Evolutionary conservation across 345 rosid species (phyloP), one percentile per base, ranked within the genome.

Genomic region (Raphanus raphanistrum): DNA sequence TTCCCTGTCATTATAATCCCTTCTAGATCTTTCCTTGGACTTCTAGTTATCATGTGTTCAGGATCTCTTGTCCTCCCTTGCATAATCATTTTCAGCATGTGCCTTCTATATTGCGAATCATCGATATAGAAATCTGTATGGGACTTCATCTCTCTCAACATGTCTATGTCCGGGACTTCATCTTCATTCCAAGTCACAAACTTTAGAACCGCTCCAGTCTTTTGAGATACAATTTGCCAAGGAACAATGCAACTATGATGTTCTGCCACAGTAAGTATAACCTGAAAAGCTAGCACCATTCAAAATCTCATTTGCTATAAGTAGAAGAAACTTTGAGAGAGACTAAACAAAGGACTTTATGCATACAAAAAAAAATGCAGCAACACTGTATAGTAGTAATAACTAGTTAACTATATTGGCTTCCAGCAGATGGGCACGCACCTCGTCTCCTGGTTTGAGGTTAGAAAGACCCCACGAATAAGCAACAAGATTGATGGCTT

Each of bases 221-320:
- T 88, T 77, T 88, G 86, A 17, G 98, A 87, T 55, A 87, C 90
- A 41, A 90, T 66, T 87, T 95, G 99, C 98, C 98, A 92, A n/a
- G 99, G 99, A 71, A 92, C 98, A 76, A 95, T 90, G 57, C 90
- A 87, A 61, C 99, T 92, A 52, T 95, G 99, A 78, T 92, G 99
- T 69, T 95, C 99, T 6, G 94, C 98, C 16, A 92, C 71, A 8
- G 98, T 88, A 58, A 89, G 87, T 48, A 91, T 6, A 50, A 95
- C 73, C 99, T 95, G 88, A 70, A 74, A 78, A 82, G 76, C 68
- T 71, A 59, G 35, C 58, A 71, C 63, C 64, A 72, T 60, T 76
- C 81, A 21, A 72, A 9, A 54, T 50, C 70, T 60, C 73, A 76
- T 13, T 71, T 58, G 16, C 61, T 26, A 75, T 6, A 13, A 73